Evolutionary conservation across 495 filamentous ascomycete genomes (phyloP).

Genomic region (Tuber indicum): DNA sequence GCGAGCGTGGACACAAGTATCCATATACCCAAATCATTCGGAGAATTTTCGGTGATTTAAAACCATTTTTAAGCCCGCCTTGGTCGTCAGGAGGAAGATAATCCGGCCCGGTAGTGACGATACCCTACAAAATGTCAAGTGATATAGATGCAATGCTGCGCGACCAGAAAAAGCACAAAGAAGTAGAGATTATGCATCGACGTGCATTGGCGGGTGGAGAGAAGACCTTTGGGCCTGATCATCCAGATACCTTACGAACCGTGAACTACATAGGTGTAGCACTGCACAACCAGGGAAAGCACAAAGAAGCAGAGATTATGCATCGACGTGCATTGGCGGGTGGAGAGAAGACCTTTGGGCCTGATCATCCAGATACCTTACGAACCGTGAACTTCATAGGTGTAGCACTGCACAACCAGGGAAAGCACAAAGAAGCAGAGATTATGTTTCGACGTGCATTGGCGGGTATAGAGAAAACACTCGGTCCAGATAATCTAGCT

Average conservation of each 20-base stretch:
- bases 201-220: not conserved
- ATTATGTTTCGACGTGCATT: constrained; percentile 17
- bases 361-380: too few relatives aligned
- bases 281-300: too few relatives aligned
- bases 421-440: not conserved
- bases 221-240: not conserved
- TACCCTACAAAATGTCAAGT: constrained; percentile 7
- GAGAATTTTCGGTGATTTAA: too few relatives aligned
- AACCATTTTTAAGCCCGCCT: too few relatives aligned
- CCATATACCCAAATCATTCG: too few relatives aligned
- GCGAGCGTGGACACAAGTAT: too few relatives aligned
- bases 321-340: too few relatives aligned
- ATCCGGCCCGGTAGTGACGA: constrained; percentile 10
- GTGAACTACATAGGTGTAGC: too few relatives aligned
- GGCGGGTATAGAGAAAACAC: not conserved
- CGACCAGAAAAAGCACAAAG: not conserved
- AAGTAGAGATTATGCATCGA: not conserved
- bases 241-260: not conserved
- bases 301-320: too few relatives aligned
- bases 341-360: too few relatives aligned
- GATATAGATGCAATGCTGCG: not conserved
- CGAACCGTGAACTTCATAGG: not conserved
- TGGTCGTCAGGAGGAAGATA: constrained; percentile 11
- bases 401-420: not conserved
- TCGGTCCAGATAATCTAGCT: too few relatives aligned